phyloP scores from a whole-genome alignment of 345 rosid genomes.

The Excoecaria agallocha region DNA sequence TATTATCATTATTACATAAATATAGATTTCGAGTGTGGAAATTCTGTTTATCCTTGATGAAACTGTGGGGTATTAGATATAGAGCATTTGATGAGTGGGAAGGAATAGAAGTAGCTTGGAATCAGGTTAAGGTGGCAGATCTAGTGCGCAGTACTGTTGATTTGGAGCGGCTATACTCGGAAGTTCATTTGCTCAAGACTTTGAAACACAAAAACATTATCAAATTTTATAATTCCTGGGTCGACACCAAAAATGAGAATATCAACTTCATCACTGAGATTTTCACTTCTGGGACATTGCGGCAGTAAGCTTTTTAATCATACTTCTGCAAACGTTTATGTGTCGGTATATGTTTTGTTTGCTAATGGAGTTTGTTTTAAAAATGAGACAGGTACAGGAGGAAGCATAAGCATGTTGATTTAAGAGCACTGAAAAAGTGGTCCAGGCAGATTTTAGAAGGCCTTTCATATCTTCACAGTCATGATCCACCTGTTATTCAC shows the following conservation, averaged over 20 bases:
- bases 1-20: neutral
- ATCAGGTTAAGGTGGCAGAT: conserved; percentile 33
- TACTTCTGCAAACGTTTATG: neutral
- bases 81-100: conserved; percentile 34
- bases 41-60: conserved; percentile 46
- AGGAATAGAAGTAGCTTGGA: conserved; percentile 42
- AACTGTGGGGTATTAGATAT: conserved; percentile 23
- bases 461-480: conserved; percentile 37
- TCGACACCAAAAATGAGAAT: conserved; percentile 29
- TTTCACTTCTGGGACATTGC: conserved; percentile 36
- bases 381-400: conserved; percentile 25
- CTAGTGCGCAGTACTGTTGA: conserved; percentile 21
- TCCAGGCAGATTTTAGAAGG: conserved; percentile 37
- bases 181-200: conserved; percentile 33
- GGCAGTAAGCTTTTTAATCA: conserved; percentile 28
- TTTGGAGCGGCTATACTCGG: conserved; percentile 28
- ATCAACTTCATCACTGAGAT: conserved; percentile 41
- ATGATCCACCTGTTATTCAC: conserved; percentile 37
- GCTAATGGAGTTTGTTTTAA: neutral
- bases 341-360: neutral
- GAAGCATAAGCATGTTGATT: conserved; percentile 36
- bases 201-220: conserved; percentile 31
- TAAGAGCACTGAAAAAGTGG: conserved; percentile 40
- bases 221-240: conserved; percentile 36
- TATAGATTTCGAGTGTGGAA: neutral